A percentile compares a stretch with the other conserved stretches of the same genome.
phyloP scores from a whole-genome alignment of 306 rosid genomes.

The Inga leiocalycina region DNA sequence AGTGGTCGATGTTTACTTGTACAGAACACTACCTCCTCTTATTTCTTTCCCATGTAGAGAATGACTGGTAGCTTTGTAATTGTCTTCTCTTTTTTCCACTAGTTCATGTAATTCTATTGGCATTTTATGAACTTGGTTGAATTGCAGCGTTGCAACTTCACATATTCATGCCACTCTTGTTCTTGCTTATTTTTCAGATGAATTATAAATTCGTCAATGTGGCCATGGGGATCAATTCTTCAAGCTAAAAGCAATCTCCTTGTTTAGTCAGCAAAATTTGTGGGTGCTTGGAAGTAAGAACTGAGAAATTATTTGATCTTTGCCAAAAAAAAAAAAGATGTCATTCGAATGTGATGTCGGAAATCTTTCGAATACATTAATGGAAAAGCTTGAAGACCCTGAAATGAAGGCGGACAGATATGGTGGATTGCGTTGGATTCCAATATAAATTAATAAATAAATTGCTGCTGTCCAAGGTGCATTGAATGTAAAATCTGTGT shows the following conservation, averaged over 20 bases:
- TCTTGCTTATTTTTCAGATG: not conserved
- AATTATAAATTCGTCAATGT: not conserved
- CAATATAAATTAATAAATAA: not conserved
- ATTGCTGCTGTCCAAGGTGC: no score
- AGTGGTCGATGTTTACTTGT: conserved; percentile 9
- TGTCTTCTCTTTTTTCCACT: not conserved
- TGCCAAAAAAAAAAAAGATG: not conserved
- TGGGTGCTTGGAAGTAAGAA: not conserved
- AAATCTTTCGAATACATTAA: not conserved
- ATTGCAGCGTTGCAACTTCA: not conserved
- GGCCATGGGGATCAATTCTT: not conserved
- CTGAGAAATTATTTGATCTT: not conserved
- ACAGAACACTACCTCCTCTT: not conserved
- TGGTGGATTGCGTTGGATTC: not conserved
- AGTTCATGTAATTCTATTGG: not conserved
- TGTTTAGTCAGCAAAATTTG: not conserved
- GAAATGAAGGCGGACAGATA: not conserved
- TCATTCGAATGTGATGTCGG: not conserved
- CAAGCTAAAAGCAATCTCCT: not conserved
- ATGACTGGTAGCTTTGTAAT: not conserved
- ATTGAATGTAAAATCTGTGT: no score
- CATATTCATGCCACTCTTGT: not conserved
- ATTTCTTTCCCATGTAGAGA: not conserved
- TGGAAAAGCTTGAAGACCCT: not conserved
- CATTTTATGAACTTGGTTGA: not conserved